Base-by-base conservation (phyloP, 2,329 filamentous ascomycete species). In the Fusarium sp. region DNA sequence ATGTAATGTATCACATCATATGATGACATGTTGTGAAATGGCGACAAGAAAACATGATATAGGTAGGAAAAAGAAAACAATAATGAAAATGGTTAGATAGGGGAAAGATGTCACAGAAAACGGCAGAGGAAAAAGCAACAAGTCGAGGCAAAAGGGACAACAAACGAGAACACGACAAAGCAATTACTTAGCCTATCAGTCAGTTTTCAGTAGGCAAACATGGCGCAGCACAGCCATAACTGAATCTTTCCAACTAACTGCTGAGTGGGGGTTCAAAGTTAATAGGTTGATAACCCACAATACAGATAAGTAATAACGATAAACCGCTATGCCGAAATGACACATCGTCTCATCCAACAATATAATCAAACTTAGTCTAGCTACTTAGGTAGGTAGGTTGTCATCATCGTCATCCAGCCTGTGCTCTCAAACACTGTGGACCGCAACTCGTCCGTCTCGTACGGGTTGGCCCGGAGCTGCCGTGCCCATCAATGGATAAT, bases 391-490 rank as follows among this genome's bases (percentile, higher is more conserved):
- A 23, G 20, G 30, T 30, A 30, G 30, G 7, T 30, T 30, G 30
- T 11, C 26, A 27, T 35, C 42, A 46, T 30, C 20, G 46, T 15
- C 41, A 35, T 35, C 59, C 49, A 35, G 38, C 62, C 23, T 23
- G 23, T 64, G 35, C 58, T 54, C 57, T 52, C 62, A 64, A 57
- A 52, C 45, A 57, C 60, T 54, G 56, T 64, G 55, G 61, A 69
- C 72, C 68, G 70, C 64, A 63, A 57, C 55, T 69, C 45, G 45
- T 49, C 40, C 54, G 42, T 46, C 58, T 59, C 60, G 45, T 49
- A 33, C 44, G 38, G 63, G 56, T 49, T 71, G 72, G 63, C 55
- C 69, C 64, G 64, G 67, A 60, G 58, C 58, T 73, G 64, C 61
- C 69, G 69, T 59, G 35, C 54, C 46, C 60, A 49, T 55, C 45